phyloP scores from a whole-genome alignment of 768 basidiomycete species.

The Harrya chromipes region DNA sequence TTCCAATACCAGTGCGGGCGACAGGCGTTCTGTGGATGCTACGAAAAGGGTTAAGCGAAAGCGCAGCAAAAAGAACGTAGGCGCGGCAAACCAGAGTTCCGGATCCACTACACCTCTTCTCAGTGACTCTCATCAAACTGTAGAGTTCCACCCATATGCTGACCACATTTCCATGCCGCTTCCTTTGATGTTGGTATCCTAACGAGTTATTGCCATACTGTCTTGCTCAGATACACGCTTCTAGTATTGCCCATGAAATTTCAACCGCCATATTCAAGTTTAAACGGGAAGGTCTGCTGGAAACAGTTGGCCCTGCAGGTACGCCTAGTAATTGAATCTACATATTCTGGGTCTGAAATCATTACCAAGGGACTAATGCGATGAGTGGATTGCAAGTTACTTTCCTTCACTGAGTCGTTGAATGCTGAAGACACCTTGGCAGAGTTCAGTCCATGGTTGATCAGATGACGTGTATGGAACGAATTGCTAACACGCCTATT shows the following conservation, averaged over 20 bases:
- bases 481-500: conserved; percentile 86
- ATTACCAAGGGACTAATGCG: conserved; percentile 62
- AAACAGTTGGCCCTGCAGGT: conserved; percentile 89
- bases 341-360: not conserved
- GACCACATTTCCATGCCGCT: conserved; percentile 69
- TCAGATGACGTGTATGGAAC: conserved; percentile 82
- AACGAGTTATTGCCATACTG: not conserved
- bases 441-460: conserved; percentile 83
- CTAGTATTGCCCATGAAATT: conserved; percentile 81
- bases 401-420: not conserved
- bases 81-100: conserved; percentile 10
- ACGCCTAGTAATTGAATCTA: conserved; percentile 14
- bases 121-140: conserved; percentile 46
- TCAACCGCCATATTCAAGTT: conserved; percentile 66
- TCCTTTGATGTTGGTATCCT: conserved; percentile 64
- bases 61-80: conserved; percentile 58
- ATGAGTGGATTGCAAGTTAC: conserved; percentile 60
- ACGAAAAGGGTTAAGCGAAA: conserved; percentile 70
- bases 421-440: conserved; percentile 8
- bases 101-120: conserved; percentile 63
- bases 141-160: conserved; percentile 59
- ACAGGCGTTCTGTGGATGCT: conserved; percentile 39
- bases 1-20: conserved; percentile 23
- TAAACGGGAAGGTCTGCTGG: conserved; percentile 77
- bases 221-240: not conserved